Percentiles rank a stretch among this genome's conserved stretches.
phyloP scores from a whole-genome alignment of 2,329 filamentous ascomycete genomes.

The Colletotrichum trifolii region DNA sequence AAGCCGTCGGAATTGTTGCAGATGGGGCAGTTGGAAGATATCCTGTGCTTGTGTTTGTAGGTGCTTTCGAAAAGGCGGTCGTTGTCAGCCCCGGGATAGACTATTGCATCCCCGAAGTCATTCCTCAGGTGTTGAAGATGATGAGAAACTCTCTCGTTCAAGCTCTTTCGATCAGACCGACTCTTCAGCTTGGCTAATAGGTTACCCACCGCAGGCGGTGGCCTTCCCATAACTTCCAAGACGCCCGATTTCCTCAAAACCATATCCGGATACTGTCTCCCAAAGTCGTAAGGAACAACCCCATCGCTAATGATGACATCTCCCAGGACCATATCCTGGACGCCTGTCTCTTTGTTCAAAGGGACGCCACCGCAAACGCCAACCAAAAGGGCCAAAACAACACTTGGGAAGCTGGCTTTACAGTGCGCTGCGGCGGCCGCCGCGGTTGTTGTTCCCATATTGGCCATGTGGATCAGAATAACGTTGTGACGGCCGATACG shows the following conservation, averaged over 20 bases:
- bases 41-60: conserved; percentile 48
- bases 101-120: background rate
- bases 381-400: conserved; percentile 50
- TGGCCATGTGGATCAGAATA: conserved; percentile 43
- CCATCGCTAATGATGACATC: conserved; percentile 48
- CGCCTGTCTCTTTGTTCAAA: rapidly evolving
- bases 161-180: conserved; percentile 22
- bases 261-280: conserved; percentile 39
- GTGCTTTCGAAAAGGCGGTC: conserved; percentile 45
- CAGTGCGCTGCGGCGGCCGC: conserved; percentile 42
- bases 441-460: conserved; percentile 44
- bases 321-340: conserved; percentile 43
- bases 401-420: conserved; percentile 45
- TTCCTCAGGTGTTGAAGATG: background rate
- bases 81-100: conserved; percentile 42
- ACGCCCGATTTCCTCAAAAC: conserved; percentile 43
- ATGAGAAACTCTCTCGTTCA: conserved; percentile 15
- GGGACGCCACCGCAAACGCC: conserved; percentile 56
- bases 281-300: conserved; percentile 44
- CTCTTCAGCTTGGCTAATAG: conserved; percentile 37
- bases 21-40: background rate
- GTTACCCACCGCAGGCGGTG: conserved; percentile 43
- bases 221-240: conserved; percentile 42
- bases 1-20: background rate
- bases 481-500: conserved; percentile 40